phyloP scores from a whole-genome alignment of 1,139 yeast species.

The Keqinozyma sinolaborantium region DNA sequence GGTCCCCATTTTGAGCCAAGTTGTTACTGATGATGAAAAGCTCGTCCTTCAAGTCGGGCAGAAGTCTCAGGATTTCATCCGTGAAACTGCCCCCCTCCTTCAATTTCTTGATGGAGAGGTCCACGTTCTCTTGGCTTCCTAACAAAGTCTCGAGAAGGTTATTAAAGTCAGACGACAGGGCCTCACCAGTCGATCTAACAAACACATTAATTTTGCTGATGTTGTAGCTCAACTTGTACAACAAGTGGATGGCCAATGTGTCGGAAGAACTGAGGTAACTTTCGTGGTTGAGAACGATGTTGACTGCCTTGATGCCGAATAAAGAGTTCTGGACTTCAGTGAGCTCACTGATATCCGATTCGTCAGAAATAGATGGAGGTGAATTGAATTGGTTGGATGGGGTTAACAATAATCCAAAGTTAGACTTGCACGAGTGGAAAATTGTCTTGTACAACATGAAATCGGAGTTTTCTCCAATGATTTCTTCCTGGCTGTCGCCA shows the following conservation, averaged over 20 bases:
- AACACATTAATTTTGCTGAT: conserved; percentile 17
- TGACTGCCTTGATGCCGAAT: conserved; percentile 16
- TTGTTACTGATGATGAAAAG: conserved; percentile 24
- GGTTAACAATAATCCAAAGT: conserved; percentile 29
- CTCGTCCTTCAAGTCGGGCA: conserved; percentile 14
- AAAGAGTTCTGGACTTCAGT: conserved; percentile 6
- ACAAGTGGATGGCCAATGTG: conserved; percentile 25
- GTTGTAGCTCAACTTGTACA: conserved; percentile 16
- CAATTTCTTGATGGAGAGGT: conserved; percentile 12
- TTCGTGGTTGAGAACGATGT: conserved; percentile 27
- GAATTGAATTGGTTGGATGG: conserved; percentile 4
- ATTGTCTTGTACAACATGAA: conserved; percentile 21
- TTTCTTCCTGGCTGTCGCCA: conserved; percentile 13
- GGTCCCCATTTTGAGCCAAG: conserved; percentile 9
- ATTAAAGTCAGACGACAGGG: conserved; percentile 17
- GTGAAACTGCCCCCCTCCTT: conserved; percentile 13
- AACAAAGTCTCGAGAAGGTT: conserved; percentile 17
- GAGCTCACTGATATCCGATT: conserved; percentile 7
- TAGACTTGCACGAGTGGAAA: conserved; percentile 21
- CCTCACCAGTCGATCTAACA: conserved; percentile 13
- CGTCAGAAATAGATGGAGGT: conserved; percentile 4
- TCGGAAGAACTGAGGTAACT: conserved; percentile 33
- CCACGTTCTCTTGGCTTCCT: conserved; percentile 9
- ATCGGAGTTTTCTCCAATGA: conserved; percentile 15
- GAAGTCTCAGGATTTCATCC: conserved; percentile 12